phyloP scores from a whole-genome alignment of 139 green algal species.

The Yamagishiella unicocca region DNA sequence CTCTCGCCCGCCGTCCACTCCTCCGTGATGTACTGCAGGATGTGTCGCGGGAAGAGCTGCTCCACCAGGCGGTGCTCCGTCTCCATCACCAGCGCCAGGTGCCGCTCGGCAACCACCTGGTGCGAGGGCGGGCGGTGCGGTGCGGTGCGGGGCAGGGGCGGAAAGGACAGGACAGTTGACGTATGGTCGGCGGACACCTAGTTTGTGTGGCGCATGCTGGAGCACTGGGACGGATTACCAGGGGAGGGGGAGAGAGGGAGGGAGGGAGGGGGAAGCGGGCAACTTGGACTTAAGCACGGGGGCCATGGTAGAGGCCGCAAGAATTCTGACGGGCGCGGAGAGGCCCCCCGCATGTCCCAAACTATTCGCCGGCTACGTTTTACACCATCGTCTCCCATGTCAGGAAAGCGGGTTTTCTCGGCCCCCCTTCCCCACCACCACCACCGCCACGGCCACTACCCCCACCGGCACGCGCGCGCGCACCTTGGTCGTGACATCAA shows the following conservation, averaged over 20 bases:
- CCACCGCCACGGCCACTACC: background rate
- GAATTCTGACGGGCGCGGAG: background rate
- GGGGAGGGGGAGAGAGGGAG: background rate
- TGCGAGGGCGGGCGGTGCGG: background rate
- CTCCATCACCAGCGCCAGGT: conserved; percentile 29
- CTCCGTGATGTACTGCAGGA: conserved; percentile 25
- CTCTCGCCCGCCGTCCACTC: conserved; percentile 14
- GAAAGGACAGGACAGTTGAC: background rate
- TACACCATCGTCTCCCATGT: background rate
- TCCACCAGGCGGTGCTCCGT: conserved; percentile 27
- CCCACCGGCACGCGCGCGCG: background rate
- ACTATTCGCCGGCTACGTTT: background rate
- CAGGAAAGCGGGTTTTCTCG: too few relatives aligned
- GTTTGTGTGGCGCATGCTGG: too few relatives aligned
- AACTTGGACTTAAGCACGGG: background rate
- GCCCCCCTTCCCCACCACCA: background rate
- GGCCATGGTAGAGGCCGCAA: background rate
- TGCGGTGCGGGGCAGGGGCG: background rate
- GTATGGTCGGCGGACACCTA: background rate
- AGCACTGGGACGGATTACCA: too few relatives aligned
- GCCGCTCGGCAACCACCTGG: conserved; percentile 22
- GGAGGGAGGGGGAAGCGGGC: background rate
- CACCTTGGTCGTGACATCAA: conserved; percentile 6
- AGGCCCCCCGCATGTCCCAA: background rate
- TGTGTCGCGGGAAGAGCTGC: conserved; percentile 28